phyloP scores from a whole-genome alignment of 148 eudicot genomes.

The Bassia scoparia region DNA sequence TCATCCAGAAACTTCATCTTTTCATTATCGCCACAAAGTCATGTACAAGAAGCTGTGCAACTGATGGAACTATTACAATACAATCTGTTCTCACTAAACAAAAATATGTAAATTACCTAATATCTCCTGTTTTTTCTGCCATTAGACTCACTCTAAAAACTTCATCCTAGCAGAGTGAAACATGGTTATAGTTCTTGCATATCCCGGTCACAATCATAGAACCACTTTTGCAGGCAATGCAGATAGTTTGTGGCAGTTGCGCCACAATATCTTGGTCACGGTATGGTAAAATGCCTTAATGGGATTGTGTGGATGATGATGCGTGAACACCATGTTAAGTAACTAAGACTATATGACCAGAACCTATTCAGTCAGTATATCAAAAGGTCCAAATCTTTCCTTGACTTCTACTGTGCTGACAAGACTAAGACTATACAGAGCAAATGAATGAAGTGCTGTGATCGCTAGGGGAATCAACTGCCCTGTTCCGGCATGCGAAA shows the following conservation, averaged over 20 bases:
- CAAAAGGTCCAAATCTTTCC: constrained; percentile 13
- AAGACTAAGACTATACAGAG: constrained; percentile 21
- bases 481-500: no score
- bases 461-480: constrained; percentile 19
- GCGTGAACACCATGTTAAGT: not conserved
- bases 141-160: constrained; percentile 10
- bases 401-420: constrained; percentile 7
- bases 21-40: constrained; percentile 24
- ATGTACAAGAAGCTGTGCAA: constrained; percentile 25
- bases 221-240: no score
- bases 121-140: constrained; percentile 4
- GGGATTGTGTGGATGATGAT: no score
- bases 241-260: no score
- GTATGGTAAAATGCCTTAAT: no score
- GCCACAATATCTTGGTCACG: no score
- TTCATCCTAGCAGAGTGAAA: constrained; percentile 5
- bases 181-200: no score
- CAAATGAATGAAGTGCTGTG: constrained; percentile 1
- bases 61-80: not conserved
- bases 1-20: constrained; percentile 12
- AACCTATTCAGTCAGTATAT: constrained; percentile 19
- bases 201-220: no score
- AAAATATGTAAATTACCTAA: constrained; percentile 15
- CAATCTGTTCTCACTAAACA: constrained; percentile 14
- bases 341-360: constrained; percentile 10